Percentiles rank a stretch among this genome's conserved stretches.
These are phyloP conservation scores for Fusarium tuaranense DNA, from an alignment of 2,329 filamentous ascomycete species.

Conservation along the genomic window DNA sequence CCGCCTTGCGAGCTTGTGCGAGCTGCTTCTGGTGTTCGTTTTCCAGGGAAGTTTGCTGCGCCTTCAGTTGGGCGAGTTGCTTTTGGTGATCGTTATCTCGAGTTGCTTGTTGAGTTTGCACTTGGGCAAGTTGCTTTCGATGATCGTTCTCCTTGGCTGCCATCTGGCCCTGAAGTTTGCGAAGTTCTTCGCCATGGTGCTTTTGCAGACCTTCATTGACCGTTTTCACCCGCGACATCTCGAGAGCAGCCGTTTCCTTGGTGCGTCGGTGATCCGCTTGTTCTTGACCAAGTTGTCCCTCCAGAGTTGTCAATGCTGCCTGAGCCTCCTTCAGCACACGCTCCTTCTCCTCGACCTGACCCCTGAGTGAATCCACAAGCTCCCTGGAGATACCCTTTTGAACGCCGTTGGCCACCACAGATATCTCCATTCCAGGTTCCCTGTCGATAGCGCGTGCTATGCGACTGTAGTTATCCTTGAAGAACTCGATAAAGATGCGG, in stretches of 20 bases:
- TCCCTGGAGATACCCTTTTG: slow-evolving; percentile 95
- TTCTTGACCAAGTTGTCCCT: slow-evolving; percentile 75
- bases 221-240: slow-evolving; percentile 62
- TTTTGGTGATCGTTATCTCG: slow-evolving; percentile 45
- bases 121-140: slow-evolving; percentile 44
- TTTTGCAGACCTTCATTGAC: slow-evolving; percentile 78
- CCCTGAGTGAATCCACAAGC: slow-evolving; percentile 85
- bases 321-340: slow-evolving; percentile 61
- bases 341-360: slow-evolving; percentile 80
- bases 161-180: slow-evolving; percentile 48
- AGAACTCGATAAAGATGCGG: slow-evolving; percentile 87
- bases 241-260: slow-evolving; percentile 64
- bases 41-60: slow-evolving; percentile 36
- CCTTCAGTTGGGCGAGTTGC: slow-evolving; percentile 40
- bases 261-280: slow-evolving; percentile 77
- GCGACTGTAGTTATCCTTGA: slow-evolving; percentile 95
- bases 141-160: slow-evolving; percentile 46
- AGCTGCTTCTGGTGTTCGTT: slow-evolving; percentile 56
- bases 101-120: slow-evolving; percentile 47
- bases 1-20: slow-evolving; percentile 59
- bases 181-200: slow-evolving; percentile 75
- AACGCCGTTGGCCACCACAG: slow-evolving; percentile 80
- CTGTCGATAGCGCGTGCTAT: slow-evolving; percentile 88
- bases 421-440: slow-evolving; percentile 88
- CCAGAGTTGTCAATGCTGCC: slow-evolving; percentile 58